A percentile compares a stretch with the other conserved stretches of the same genome.
Evolutionary conservation across 2,329 filamentous ascomycete genomes (phyloP).

Genomic region (Bipolaris zeicola): DNA sequence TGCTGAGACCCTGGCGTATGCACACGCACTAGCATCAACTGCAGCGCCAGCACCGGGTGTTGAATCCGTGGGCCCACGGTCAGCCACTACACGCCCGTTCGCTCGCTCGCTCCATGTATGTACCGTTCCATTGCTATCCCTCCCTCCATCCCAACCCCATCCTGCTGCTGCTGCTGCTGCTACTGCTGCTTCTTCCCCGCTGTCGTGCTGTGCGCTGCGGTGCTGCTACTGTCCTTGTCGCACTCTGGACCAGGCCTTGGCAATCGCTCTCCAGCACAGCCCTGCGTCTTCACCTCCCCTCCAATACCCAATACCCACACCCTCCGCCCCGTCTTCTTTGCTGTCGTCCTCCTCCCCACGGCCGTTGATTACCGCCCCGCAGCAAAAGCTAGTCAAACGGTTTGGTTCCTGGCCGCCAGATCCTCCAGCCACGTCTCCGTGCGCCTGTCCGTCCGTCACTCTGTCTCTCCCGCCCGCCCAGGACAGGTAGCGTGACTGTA

Average conservation of each 20-base stretch:
- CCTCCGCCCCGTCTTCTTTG: not conserved
- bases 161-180: not conserved
- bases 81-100: constrained; percentile 4
- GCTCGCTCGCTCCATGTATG: not conserved
- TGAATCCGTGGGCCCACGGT: constrained; percentile 10
- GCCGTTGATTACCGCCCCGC: constrained; percentile 21
- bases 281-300: too few relatives aligned
- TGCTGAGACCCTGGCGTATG: constrained; percentile 7
- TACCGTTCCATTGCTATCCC: not conserved
- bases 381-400: constrained; percentile 21
- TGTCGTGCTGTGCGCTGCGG: too few relatives aligned
- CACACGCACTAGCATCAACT: constrained; percentile 10
- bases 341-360: constrained; percentile 19
- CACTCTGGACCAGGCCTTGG: too few relatives aligned
- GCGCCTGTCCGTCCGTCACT: constrained; percentile 2
- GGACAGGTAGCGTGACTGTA: constrained; percentile 17
- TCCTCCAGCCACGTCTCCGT: constrained; percentile 34
- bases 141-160: not conserved
- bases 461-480: constrained; percentile 22
- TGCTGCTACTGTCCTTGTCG: too few relatives aligned
- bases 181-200: not conserved
- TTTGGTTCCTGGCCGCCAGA: constrained; percentile 29
- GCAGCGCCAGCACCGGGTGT: constrained; percentile 15
- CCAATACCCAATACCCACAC: not conserved
- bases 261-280: too few relatives aligned